Evolutionary conservation across 2,329 filamentous ascomycete genomes (phyloP), one percentile per base, ranked within the genome.

Genomic region (Aphanoascus verrucosus): DNA sequence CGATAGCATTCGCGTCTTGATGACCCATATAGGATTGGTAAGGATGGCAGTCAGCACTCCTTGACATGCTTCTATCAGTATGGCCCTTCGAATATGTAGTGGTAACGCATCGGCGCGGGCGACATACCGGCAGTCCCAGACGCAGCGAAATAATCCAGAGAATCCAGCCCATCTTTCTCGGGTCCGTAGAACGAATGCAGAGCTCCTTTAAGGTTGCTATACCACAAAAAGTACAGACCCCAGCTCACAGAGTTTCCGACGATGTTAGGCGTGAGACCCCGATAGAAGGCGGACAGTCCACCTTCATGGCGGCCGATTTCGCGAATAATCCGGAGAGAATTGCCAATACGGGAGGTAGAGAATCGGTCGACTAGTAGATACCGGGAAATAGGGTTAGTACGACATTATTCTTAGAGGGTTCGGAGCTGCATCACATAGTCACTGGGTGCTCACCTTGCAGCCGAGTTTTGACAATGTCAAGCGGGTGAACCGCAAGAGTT

Each of bases 1-100:
- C 31, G 89, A 88, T 20, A 97, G 76, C 89, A 98, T 97, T 58
- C 93, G 85, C 7, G 91, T 97, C 75, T 97, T 97, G 67, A 98
- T 82, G 2, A 98, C 93, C 93, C 93, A 98, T 62, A 98, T 84
- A 1, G 93, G 93, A 67, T 97, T 97, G 31, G 93, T 97, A 59
- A 91, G 77, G 31, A 87, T 72, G 42, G 90, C 85, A 1, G 89
- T 94, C 40, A 87, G 69, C 15, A 85, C 75, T 31, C 91, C 90
- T 59, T 78, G 74, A 35, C 15, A 45, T 5, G 17, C 28, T 3
- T 12, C 6, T 31, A 23, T 51, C 17, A 32, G 49, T 23, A 46
- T 46, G 31, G 42, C 5, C 14, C 32, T 49, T 8, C 9, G 20
- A 45, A 46, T 34, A 15, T 28, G 35, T 17, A 51, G 44, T 28